Conservation (phyloP, 2,329 filamentous ascomycete species). For the Beauveria pseudobassiana region DNA sequence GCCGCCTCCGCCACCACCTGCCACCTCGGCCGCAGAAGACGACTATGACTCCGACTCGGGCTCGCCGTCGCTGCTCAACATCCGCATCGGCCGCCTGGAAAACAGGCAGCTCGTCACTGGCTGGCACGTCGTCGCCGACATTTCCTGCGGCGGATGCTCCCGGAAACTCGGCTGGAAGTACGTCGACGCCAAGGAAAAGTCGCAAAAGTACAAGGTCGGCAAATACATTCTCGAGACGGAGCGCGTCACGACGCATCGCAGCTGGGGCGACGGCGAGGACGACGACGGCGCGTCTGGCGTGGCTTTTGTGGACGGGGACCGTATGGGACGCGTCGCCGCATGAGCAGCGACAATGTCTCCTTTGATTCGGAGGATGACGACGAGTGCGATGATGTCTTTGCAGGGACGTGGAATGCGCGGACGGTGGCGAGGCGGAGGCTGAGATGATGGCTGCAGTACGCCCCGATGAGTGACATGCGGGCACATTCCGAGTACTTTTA, state of each 20-base stretch:
- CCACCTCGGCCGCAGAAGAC: slow-evolving; percentile 10
- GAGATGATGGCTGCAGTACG: slow-evolving; percentile 22
- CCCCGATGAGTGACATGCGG: neutral
- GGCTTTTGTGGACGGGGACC: slow-evolving; percentile 9
- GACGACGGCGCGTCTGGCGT: neutral
- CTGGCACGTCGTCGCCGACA: slow-evolving; percentile 57
- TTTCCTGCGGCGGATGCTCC: slow-evolving; percentile 48
- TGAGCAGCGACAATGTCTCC: slow-evolving; percentile 29
- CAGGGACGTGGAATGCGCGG: slow-evolving; percentile 52
- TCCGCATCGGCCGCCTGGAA: slow-evolving; percentile 46
- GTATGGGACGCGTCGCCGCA: slow-evolving; percentile 10
- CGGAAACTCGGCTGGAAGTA: slow-evolving; percentile 62
- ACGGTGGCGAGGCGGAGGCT: slow-evolving; percentile 39
- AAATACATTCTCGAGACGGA: slow-evolving; percentile 61
- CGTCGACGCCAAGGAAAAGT: slow-evolving; percentile 50
- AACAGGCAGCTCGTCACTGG: slow-evolving; percentile 54
- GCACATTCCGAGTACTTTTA: neutral
- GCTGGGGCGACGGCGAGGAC: slow-evolving; percentile 34
- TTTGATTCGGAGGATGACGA: slow-evolving; percentile 60
- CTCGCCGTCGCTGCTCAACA: slow-evolving; percentile 37
- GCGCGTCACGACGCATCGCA: slow-evolving; percentile 42
- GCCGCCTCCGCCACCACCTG: slow-evolving; percentile 17
- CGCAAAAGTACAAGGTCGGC: slow-evolving; percentile 60
- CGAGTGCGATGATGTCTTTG: slow-evolving; percentile 59
- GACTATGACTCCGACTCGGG: slow-evolving; percentile 10